These are phyloP conservation scores for Bidens hawaiensis DNA, from an alignment of 140 eudicot genomes.

Conservation along the genomic window DNA sequence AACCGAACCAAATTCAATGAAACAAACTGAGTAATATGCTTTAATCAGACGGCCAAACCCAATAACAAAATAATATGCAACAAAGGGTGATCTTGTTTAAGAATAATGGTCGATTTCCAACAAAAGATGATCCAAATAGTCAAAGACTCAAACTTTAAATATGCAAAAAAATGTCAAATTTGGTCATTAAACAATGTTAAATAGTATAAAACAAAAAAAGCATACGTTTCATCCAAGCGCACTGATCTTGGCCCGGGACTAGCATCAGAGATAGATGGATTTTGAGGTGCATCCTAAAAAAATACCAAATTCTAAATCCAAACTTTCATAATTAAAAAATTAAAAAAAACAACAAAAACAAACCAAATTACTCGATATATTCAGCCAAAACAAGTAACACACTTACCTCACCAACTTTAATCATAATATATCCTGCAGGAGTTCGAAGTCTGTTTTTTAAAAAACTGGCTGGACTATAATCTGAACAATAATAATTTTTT, in stretches of 20 bases:
- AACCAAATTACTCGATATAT: neutral
- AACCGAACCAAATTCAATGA: too few relatives aligned
- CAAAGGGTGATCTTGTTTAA: too few relatives aligned
- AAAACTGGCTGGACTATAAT: conserved; percentile 11
- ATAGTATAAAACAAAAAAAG: neutral
- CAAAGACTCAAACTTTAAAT: neutral
- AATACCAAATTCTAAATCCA: neutral
- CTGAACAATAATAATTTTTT: conserved; percentile 4
- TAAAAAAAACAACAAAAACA: neutral
- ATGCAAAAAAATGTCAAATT: neutral
- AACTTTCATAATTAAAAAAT: neutral
- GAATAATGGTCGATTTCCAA: neutral
- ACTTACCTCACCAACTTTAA: conserved; percentile 60
- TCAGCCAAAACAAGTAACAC: conserved; percentile 1
- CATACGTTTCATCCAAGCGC: conserved; percentile 58
- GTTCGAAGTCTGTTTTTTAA: conserved; percentile 42
- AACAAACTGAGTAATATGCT: too few relatives aligned
- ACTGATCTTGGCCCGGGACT: conserved; percentile 28
- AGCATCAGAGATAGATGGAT: conserved; percentile 21
- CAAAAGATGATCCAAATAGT: neutral
- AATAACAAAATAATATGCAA: too few relatives aligned
- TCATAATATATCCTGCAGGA: conserved; percentile 52
- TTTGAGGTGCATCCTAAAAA: conserved; percentile 35
- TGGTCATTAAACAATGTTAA: neutral
- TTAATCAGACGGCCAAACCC: too few relatives aligned